Base-by-base conservation (phyloP, 2,329 filamentous ascomycete genomes). In the Ceratocystiopsis sp. region DNA sequence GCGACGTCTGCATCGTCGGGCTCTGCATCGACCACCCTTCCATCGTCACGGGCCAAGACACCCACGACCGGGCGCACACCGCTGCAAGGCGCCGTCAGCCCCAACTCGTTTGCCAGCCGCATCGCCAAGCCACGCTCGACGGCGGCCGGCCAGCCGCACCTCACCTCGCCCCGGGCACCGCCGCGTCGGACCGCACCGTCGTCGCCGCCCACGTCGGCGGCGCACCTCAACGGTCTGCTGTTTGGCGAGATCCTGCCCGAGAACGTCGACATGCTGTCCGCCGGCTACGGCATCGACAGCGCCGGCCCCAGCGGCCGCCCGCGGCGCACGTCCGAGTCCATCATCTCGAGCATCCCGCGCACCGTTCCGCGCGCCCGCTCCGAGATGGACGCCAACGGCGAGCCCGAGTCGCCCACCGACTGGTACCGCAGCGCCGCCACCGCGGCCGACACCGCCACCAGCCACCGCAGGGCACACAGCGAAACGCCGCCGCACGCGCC, bases 201-300 rank as follows among this genome's bases (percentile, higher is more conserved):
- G 25, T 29, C 16, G 17, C 33, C 33, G 33, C 45, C 45, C 6
- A 37, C 33, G 13, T 52, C 42, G 51, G 50, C 41, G 55, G 53
- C 57, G 58, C 46, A 40, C 48, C 51, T 63, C 40, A 65, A 67
- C 43, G 69, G 69, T 48, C 71, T 83, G 34, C 62, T 87, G 17
- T 89, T 89, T 61, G 83, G 83, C 35, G 84, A 87, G 58, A 71
- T 87, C 50, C 62, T 76, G 25, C 69, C 74, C n/a, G 66, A 74
- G 35, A 67, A 74, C 50, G 66, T 65, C 52, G 66, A 72, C 50
- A 55, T 66, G 21, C 59, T 65, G 17, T 62, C 68, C 40, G 62
- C 66, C 42, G 76, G 74, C 6, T 76, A 75, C 60, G 78, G 78
- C 42, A 80, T 81, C 49, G 64, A 70, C 33, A 6, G 25, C 25